Percentiles rank a stretch among this genome's conserved stretches.
These are phyloP conservation scores for Abelmoschus esculentus DNA, from an alignment of 345 rosid genomes.

Conservation along the genomic window DNA sequence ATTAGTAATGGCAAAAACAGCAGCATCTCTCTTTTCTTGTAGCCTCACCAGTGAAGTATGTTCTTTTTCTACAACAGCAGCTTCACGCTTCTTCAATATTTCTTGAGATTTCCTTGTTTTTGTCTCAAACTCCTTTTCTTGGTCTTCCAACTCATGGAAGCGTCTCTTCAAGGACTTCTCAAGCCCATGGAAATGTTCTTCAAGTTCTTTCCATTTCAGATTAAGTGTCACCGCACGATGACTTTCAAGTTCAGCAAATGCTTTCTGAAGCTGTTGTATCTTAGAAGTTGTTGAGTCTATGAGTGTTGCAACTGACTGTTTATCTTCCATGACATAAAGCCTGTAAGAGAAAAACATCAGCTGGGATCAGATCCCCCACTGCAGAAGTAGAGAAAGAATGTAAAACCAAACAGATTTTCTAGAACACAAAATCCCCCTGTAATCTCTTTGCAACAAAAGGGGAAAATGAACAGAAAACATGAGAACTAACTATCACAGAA, in stretches of 20 bases:
- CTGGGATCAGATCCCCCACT: not conserved
- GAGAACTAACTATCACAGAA: not conserved
- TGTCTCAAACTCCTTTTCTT: conserved; percentile 69
- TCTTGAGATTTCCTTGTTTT: conserved; percentile 78
- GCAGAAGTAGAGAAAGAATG: not conserved
- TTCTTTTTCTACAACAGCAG: conserved; percentile 81
- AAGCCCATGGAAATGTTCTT: conserved; percentile 96
- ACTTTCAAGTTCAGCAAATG: conserved; percentile 97
- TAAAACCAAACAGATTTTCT: not conserved
- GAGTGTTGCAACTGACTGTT: conserved; percentile 60
- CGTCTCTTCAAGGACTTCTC: conserved; percentile 96
- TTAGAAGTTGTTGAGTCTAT: conserved; percentile 79
- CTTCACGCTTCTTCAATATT: conserved; percentile 61
- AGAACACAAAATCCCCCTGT: not conserved
- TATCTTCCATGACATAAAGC: conserved; percentile 56
- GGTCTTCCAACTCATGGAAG: conserved; percentile 94
- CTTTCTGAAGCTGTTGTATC: conserved; percentile 98
- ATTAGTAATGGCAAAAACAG: conserved; percentile 54
- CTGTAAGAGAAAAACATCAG: conserved; percentile 20
- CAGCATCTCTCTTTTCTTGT: conserved; percentile 87
- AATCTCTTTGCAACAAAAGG: not conserved
- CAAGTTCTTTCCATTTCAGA: conserved; percentile 93
- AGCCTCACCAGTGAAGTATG: conserved; percentile 67
- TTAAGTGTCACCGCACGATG: conserved; percentile 84
- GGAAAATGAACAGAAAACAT: not conserved